Evolutionary conservation across 768 basidiomycete genomes (phyloP).

Genomic region (Lactarius hengduanensis): DNA sequence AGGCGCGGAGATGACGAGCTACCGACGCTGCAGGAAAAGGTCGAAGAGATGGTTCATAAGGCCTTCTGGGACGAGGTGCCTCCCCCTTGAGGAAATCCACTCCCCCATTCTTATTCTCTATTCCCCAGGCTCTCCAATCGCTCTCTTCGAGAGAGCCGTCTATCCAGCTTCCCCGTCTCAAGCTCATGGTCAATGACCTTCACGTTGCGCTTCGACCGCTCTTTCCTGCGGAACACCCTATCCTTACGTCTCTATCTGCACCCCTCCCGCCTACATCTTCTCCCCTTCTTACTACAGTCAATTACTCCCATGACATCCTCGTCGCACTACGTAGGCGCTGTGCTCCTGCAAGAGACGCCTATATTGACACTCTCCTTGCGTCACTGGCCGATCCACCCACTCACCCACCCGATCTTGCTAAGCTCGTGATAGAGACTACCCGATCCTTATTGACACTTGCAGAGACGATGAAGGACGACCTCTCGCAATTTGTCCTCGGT

Average conservation of each 20-base stretch:
- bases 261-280: conserved; percentile 68
- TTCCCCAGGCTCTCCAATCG: conserved; percentile 49
- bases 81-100: conserved; percentile 9
- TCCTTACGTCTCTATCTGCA: conserved; percentile 52
- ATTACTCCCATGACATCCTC: conserved; percentile 55
- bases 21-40: conserved; percentile 47
- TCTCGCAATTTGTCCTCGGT: conserved; percentile 63
- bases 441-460: conserved; percentile 51
- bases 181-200: conserved; percentile 55
- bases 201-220: conserved; percentile 50
- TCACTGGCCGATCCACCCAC: conserved; percentile 37
- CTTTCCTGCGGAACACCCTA: conserved; percentile 53
- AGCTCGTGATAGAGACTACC: conserved; percentile 47
- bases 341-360: conserved; percentile 60
- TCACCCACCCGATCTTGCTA: conserved; percentile 41
- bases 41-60: conserved; percentile 49
- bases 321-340: conserved; percentile 56
- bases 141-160: conserved; percentile 60
- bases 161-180: conserved; percentile 57
- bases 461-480: conserved; percentile 66
- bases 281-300: conserved; percentile 57
- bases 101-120: conserved; percentile 12
- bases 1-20: conserved; percentile 27
- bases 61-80: conserved; percentile 76
- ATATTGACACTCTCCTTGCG: conserved; percentile 46